phyloP scores from a whole-genome alignment of 202 grass and related monocot genomes.

The Digitaria exilis region DNA sequence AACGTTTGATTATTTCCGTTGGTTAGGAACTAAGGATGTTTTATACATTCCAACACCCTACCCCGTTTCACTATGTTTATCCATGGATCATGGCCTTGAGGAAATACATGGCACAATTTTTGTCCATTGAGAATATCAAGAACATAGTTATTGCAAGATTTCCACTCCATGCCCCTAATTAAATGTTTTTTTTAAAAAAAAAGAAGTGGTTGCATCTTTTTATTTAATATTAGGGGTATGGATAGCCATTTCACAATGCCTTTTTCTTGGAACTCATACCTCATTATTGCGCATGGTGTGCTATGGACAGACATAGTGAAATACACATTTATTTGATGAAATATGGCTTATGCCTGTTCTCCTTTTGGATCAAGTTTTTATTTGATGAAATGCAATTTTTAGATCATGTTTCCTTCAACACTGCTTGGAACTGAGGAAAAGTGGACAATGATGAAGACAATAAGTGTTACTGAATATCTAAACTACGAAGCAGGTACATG shows the following conservation, averaged over 20 bases:
- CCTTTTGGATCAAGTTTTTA: conserved; percentile 12
- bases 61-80: background rate
- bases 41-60: background rate
- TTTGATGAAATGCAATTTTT: conserved; percentile 44
- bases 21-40: conserved; percentile 3
- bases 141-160: background rate
- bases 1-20: too few relatives aligned
- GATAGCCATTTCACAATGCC: background rate
- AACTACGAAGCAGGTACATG: conserved; percentile 94
- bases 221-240: background rate
- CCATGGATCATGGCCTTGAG: background rate
- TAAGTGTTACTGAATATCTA: conserved; percentile 98
- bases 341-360: background rate
- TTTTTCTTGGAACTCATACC: background rate
- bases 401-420: conserved; percentile 99
- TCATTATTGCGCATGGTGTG: background rate
- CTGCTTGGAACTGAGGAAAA: conserved; percentile 89
- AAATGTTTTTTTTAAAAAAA: background rate
- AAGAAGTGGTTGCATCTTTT: background rate
- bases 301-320: background rate
- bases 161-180: background rate
- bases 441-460: conserved; percentile 99
- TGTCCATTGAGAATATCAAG: background rate
- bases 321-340: too few relatives aligned
- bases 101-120: background rate